phyloP scores from a whole-genome alignment of 2,329 filamentous ascomycete species.

The Berkeleyomyces rouxiae region DNA sequence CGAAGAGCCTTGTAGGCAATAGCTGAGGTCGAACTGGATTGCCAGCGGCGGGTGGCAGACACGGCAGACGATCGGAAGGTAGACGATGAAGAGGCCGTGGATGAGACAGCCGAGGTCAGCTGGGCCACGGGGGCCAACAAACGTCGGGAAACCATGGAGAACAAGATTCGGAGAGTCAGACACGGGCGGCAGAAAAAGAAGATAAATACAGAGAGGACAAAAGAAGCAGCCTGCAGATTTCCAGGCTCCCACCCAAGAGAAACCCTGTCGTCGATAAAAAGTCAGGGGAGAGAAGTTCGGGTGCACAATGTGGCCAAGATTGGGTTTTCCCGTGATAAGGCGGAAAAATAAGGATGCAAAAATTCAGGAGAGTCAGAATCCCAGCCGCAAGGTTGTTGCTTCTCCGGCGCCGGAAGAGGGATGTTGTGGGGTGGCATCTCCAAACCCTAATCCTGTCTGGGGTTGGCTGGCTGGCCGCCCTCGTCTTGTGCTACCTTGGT shows the following conservation, averaged over 20 bases:
- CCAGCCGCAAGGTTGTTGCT: neutral
- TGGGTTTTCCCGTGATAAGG: slow-evolving; percentile 5
- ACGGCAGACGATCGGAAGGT: slow-evolving; percentile 14
- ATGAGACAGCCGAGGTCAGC: slow-evolving; percentile 17
- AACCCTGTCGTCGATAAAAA: neutral
- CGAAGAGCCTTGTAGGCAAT: slow-evolving; percentile 95
- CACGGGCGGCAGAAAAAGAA: neutral
- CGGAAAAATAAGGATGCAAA: slow-evolving; percentile 8
- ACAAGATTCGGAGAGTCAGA: neutral
- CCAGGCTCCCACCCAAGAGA: neutral
- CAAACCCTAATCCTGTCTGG: neutral
- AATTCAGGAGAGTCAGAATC: neutral
- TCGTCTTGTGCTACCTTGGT: neutral
- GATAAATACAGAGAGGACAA: neutral
- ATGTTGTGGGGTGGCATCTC: neutral
- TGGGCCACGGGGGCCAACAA: slow-evolving; percentile 26
- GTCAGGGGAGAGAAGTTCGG: neutral
- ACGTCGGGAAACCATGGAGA: slow-evolving; percentile 30
- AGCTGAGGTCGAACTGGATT: slow-evolving; percentile 67
- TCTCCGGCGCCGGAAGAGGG: neutral
- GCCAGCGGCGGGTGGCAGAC: slow-evolving; percentile 16
- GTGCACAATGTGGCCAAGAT: neutral
- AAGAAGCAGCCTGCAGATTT: neutral
- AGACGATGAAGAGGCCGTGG: slow-evolving; percentile 20
- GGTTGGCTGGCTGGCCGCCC: neutral